Base-by-base conservation (phyloP, 2,329 filamentous ascomycete genomes). In the Fusarium virguliforme region DNA sequence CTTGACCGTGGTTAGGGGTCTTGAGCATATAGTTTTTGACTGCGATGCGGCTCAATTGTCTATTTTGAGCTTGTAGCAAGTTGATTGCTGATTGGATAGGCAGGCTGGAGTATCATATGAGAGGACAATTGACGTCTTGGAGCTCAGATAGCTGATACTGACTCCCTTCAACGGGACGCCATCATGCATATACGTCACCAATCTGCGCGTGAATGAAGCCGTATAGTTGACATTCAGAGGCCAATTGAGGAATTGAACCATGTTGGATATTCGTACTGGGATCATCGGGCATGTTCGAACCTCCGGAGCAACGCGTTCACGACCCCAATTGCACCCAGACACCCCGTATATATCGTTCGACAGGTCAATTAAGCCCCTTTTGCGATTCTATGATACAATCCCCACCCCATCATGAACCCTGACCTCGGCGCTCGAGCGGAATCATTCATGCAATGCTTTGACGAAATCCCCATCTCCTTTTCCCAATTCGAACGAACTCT, bases 331-430 rank as follows among this genome's bases (percentile, higher is more conserved):
- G 50, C 57, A 37, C 48, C 26, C 30, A 24, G 63, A 48, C 24
- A 56, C 40, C 63, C 18, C 54, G 59, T 46, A 28, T 64, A 62
- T 51, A 72, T 72, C 73, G 67, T 74, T 73, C 69, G 63, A 71
- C 69, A 76, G 76, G 78, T 80, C 76, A 79, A 80, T 80, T 77
- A 71, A 78, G 74, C 71, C 77, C 71, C 67, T 55, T 72, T 76
- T 77, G 75, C 77, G 74, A 79, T 74, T 81, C 81, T 83, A 83
- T 83, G 81, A 78, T 84, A 84, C 82, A 84, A 68, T 77, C 77
- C 18, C 76, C 80, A 80, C 75, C 72, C 73, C 71, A 70, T 67
- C 71, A 70, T 67, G 62, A 64, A 67, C 62, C 65, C 57, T 64
- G 41, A 56, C 60, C 62, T 72, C 68, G 18, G 68, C 70, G 69